Base-by-base conservation (phyloP, 805 yeast species). In the Lipomyces anomalus region DNA sequence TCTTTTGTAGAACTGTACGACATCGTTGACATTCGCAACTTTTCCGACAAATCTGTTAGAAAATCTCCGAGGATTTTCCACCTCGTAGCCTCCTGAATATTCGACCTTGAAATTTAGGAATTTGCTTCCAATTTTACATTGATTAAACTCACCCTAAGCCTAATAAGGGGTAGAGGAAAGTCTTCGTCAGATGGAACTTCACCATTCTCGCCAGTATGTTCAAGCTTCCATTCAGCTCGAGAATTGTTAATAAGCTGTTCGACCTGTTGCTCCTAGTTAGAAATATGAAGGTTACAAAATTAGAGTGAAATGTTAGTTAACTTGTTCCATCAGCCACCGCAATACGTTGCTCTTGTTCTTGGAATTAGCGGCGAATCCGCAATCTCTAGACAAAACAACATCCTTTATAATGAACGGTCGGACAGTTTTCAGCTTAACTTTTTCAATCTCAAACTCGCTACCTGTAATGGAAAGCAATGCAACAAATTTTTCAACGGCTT, bases 11-110 rank as follows among this genome's bases (percentile, higher is more conserved):
- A 84, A 83, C 38, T 78, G 80, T 2, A 90, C 76, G 6, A 89
- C 85, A 57, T 88, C 94, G 57, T 85, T 82, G n/a, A 81, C 78
- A 62, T 92, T 92, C 3, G 97, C 98, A 1, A 90, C 92, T 50
- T 72, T 72, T 0, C 95, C 96, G 4, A 84, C 95, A 69, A 90
- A 92, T 57, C 86, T 69, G 59, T 89, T 87, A 13, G 96, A 86
- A 52, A 92, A 86, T 52, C 96, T 68, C 42, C 94, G 71, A 0
- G 95, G 84, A 59, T 89, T 90, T 58, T 89, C 97, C 16, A 92
- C 87, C 55, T 88, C 95, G 58, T 76, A 90, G 3, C 89, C 95
- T 1, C 94, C 95, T 20, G 85, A 71, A 57, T 90, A 90, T 55
- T 92, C 97, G 0, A 89, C 48, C 17, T 16, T 7, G 42, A 7